Conservation (phyloP, 1,139 yeast species). For the Yarrowia galli region DNA sequence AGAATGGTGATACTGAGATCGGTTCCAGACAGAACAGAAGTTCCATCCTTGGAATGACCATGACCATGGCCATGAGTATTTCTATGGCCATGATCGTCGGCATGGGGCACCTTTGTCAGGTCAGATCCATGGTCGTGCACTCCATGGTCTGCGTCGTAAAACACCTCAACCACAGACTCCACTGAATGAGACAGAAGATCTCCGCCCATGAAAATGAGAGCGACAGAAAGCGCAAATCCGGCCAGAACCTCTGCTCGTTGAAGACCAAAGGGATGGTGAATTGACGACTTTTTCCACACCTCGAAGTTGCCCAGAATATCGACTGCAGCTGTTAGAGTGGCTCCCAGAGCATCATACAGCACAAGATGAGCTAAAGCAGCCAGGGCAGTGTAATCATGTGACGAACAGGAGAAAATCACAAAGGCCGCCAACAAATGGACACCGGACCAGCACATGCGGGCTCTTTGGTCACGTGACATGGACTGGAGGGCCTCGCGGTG, state of each 20-base stretch:
- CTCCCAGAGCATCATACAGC: conserved; percentile 86
- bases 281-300: conserved; percentile 86
- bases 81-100: conserved; percentile 26
- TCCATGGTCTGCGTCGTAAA: conserved; percentile 55
- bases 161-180: conserved; percentile 69
- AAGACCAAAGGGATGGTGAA: conserved; percentile 88
- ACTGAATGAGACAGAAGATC: conserved; percentile 84
- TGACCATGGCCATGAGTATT: conserved; percentile 35
- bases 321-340: conserved; percentile 71
- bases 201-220: conserved; percentile 87
- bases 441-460: conserved; percentile 69
- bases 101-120: neutral
- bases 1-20: conserved; percentile 48
- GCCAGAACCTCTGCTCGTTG: conserved; percentile 86
- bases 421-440: conserved; percentile 66
- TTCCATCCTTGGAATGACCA: conserved; percentile 43
- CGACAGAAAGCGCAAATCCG: conserved; percentile 85
- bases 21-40: conserved; percentile 8
- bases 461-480: conserved; percentile 61
- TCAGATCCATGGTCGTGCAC: conserved; percentile 40
- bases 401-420: conserved; percentile 59
- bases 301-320: conserved; percentile 87
- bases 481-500: conserved; percentile 65
- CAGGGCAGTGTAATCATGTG: conserved; percentile 56
- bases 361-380: conserved; percentile 86